Percentiles rank a stretch among this genome's conserved stretches.
These are phyloP conservation scores for Dissophora globulifera DNA, from an alignment of 192 early-diverging fungal genomes.

Conservation along the genomic window DNA sequence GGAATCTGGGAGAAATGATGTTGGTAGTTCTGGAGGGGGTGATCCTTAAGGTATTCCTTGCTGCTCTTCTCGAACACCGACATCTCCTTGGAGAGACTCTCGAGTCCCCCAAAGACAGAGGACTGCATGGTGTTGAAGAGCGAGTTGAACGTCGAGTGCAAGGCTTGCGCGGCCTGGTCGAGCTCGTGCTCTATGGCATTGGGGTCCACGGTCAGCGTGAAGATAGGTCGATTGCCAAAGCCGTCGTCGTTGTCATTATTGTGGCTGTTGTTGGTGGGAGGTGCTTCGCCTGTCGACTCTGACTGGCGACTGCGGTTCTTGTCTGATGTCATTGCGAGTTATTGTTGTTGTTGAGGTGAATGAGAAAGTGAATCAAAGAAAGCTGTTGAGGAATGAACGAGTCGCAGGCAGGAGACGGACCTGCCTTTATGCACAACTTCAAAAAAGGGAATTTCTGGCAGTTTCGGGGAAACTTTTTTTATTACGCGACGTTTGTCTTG, in stretches of 20 bases:
- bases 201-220: constrained; percentile 41
- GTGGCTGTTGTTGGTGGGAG: background rate
- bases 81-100: constrained; percentile 34
- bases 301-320: background rate
- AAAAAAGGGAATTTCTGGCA: constrained; percentile 21
- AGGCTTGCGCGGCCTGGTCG: constrained; percentile 37
- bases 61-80: constrained; percentile 27
- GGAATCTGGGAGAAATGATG: constrained; percentile 12
- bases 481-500: constrained; percentile 1
- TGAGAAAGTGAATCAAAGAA: constrained; percentile 18
- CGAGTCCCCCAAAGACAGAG: constrained; percentile 49
- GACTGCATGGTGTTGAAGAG: constrained; percentile 45
- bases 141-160: constrained; percentile 37
- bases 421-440: too few species aligned
- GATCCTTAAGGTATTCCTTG: constrained; percentile 16
- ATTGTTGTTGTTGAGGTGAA: background rate
- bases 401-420: too few species aligned
- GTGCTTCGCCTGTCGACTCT: background rate
- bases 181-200: constrained; percentile 35
- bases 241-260: background rate
- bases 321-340: background rate
- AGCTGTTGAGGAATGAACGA: background rate
- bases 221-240: constrained; percentile 24
- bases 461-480: constrained; percentile 3
- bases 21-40: constrained; percentile 6